Conservation (phyloP, 164 flowering plant genomes). For the Aristolochia californica region DNA sequence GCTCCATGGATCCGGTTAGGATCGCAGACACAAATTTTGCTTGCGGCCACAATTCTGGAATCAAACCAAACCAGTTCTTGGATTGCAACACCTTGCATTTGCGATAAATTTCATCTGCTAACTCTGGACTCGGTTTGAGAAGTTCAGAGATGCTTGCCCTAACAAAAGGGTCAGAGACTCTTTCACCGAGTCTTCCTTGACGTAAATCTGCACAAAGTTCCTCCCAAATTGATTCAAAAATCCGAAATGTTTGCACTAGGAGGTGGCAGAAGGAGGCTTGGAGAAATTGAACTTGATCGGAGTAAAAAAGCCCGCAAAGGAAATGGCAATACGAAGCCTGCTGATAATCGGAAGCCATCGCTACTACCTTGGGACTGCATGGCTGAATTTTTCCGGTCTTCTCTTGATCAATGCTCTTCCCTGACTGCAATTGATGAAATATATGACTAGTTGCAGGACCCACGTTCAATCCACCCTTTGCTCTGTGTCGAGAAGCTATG, state of each 20-base stretch:
- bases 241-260: constrained; percentile 61
- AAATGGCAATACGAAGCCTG: constrained; percentile 83
- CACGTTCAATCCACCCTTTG: too few species aligned
- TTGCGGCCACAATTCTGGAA: constrained; percentile 77
- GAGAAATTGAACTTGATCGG: constrained; percentile 57
- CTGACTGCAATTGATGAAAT: too few species aligned
- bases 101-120: constrained; percentile 44
- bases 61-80: constrained; percentile 77
- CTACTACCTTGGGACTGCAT: constrained; percentile 90
- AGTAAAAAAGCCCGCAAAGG: constrained; percentile 58
- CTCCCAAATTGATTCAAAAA: constrained; percentile 72
- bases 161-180: constrained; percentile 52
- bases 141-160: constrained; percentile 56
- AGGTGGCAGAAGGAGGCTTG: constrained; percentile 77
- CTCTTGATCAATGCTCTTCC: too few species aligned
- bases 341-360: constrained; percentile 69
- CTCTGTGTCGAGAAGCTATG: too few species aligned
- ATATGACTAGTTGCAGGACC: too few species aligned
- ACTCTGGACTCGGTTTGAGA: constrained; percentile 60
- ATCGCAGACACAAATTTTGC: constrained; percentile 75
- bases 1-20: constrained; percentile 97
- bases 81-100: constrained; percentile 35
- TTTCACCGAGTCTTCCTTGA: constrained; percentile 36
- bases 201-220: constrained; percentile 58
- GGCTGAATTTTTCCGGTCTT: constrained; percentile 7